These are phyloP conservation scores for Rubia tinctorum DNA, from an alignment of 305 asterid species.

Conservation along the genomic window DNA sequence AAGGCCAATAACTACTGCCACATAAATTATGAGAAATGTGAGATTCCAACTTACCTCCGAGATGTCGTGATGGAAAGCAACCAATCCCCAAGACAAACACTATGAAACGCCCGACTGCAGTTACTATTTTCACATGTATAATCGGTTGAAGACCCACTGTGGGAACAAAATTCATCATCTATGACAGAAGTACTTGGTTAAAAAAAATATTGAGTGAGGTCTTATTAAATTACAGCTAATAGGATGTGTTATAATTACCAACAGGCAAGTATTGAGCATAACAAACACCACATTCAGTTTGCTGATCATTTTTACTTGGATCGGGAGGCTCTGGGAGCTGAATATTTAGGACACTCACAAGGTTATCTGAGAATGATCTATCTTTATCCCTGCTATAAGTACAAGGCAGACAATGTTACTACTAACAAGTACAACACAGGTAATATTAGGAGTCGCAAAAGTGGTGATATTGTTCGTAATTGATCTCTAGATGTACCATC, in stretches of 20 bases:
- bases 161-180: constrained; percentile 82
- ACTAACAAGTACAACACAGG: background rate
- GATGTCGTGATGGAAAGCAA: constrained; percentile 77
- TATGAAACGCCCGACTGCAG: constrained; percentile 74
- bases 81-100: constrained; percentile 86
- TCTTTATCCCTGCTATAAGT: constrained; percentile 46
- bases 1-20: constrained; percentile 4
- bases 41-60: constrained; percentile 55
- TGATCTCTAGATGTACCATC: constrained; percentile 43
- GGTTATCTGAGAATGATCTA: constrained; percentile 54
- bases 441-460: background rate
- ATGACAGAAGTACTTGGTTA: constrained; percentile 24
- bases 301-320: constrained; percentile 47
- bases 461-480: background rate
- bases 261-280: constrained; percentile 77
- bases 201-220: background rate
- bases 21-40: constrained; percentile 2
- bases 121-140: constrained; percentile 63
- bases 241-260: constrained; percentile 36
- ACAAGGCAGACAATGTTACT: constrained; percentile 3
- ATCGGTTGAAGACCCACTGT: constrained; percentile 75
- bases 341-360: constrained; percentile 43
- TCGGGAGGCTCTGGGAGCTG: constrained; percentile 49
- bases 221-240: background rate
- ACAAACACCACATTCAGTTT: constrained; percentile 81